phyloP scores from a whole-genome alignment of 2,329 filamentous ascomycete genomes.

The Epichloe sp. region DNA sequence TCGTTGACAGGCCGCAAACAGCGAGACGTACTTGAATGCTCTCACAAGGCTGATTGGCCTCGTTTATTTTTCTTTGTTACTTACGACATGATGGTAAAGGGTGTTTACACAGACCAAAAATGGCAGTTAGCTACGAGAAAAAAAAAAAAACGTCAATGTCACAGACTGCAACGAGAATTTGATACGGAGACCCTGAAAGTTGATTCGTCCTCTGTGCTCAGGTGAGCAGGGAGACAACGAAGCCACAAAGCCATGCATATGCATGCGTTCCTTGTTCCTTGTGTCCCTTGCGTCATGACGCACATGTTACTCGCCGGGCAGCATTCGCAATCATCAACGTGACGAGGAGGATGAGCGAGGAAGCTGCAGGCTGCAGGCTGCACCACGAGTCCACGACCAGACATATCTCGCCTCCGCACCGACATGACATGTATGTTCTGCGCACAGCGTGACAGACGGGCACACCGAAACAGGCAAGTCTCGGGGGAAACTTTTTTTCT shows the following conservation, averaged over 20 bases:
- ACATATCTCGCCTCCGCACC: no score
- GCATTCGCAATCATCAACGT: constrained; percentile 1
- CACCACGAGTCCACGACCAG: no score
- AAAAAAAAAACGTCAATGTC: not conserved
- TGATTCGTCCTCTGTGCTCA: not conserved
- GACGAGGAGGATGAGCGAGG: not conserved
- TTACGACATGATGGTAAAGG: not conserved
- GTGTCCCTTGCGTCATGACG: not conserved
- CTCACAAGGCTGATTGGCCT: not conserved
- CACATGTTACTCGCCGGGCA: not conserved
- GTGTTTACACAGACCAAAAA: not conserved
- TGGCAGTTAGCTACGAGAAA: not conserved
- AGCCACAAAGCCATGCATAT: not conserved
- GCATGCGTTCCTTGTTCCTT: not conserved
- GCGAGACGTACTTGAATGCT: not conserved
- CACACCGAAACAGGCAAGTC: no score
- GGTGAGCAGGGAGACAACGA: not conserved
- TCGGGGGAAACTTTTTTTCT: no score
- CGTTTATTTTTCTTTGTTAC: not conserved
- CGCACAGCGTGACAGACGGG: no score
- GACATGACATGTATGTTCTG: no score
- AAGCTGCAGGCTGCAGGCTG: not conserved
- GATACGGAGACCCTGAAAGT: not conserved
- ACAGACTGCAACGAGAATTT: not conserved
- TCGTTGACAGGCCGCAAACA: not conserved